phyloP scores from a whole-genome alignment of 2,329 filamentous ascomycete species.

The Alternaria triticimaculans region DNA sequence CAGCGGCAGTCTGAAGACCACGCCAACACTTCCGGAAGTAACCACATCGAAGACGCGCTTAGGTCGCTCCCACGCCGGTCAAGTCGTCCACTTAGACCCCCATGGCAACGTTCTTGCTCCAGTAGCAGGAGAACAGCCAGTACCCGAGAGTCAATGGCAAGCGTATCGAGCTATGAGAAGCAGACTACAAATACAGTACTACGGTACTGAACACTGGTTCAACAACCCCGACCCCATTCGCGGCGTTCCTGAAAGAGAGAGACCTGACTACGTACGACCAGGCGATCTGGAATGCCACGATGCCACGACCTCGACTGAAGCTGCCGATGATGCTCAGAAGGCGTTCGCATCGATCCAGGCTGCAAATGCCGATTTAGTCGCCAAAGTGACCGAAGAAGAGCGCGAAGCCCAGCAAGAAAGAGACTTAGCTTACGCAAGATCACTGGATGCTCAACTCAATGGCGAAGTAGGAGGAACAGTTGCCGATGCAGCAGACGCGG shows the following conservation, averaged over 20 bases:
- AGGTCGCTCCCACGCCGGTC: conserved; percentile 1
- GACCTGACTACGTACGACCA: neutral
- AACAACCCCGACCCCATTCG: neutral
- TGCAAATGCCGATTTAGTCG: neutral
- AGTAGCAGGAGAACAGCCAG: neutral
- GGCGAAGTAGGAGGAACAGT: neutral
- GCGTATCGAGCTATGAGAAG: conserved; percentile 1
- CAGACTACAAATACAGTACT: conserved; percentile 2
- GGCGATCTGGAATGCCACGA: neutral
- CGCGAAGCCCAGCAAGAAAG: neutral
- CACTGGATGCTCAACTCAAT: neutral
- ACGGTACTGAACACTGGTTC: neutral
- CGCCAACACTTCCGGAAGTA: neutral
- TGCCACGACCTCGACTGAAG: neutral
- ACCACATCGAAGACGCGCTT: neutral
- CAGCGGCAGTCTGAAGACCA: neutral
- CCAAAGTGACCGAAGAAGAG: neutral
- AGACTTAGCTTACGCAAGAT: neutral
- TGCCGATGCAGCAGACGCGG: neutral
- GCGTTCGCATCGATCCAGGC: neutral
- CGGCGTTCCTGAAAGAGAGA: conserved; percentile 4
- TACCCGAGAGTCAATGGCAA: neutral
- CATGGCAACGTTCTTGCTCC: neutral
- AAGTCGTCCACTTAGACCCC: neutral
- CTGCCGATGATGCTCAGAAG: neutral